These are phyloP conservation scores for Amanita inopinata DNA, from an alignment of 768 basidiomycete species.

Conservation along the genomic window DNA sequence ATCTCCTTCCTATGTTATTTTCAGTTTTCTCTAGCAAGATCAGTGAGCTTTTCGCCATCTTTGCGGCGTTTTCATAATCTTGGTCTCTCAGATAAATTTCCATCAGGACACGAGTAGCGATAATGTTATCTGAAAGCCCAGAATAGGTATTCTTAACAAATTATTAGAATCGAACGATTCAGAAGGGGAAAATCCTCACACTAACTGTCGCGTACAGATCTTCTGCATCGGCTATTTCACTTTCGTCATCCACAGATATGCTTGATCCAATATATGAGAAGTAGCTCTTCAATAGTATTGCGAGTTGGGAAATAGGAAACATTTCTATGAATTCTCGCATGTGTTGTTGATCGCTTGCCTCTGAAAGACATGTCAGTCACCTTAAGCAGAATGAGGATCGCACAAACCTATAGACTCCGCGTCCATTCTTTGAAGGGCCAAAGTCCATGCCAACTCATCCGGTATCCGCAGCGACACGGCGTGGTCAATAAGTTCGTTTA, in stretches of 20 bases:
- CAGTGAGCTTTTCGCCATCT: slow-evolving; percentile 63
- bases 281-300: slow-evolving; percentile 56
- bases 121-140: slow-evolving; percentile 40
- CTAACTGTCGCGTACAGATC: slow-evolving; percentile 54
- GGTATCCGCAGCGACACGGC: slow-evolving; percentile 65
- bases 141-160: slow-evolving; percentile 44
- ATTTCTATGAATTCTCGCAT: slow-evolving; percentile 52
- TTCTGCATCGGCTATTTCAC: slow-evolving; percentile 25
- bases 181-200: slow-evolving; percentile 30
- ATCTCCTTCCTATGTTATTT: slow-evolving; percentile 42
- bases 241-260: slow-evolving; percentile 31
- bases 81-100: slow-evolving; percentile 56
- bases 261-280: slow-evolving; percentile 49
- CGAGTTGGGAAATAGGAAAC: slow-evolving; percentile 52
- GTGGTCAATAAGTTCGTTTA: slow-evolving; percentile 67
- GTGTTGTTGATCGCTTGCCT: slow-evolving; percentile 45
- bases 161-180: not conserved
- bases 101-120: slow-evolving; percentile 57
- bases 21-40: slow-evolving; percentile 45
- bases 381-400: slow-evolving; percentile 6
- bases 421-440: slow-evolving; percentile 69
- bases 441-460: slow-evolving; percentile 76
- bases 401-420: slow-evolving; percentile 52
- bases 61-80: slow-evolving; percentile 69
- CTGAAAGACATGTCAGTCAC: slow-evolving; percentile 24